These are phyloP conservation scores for Nicotiana tabacum DNA, from an alignment of 257 asterid genomes.

Conservation along the genomic window DNA sequence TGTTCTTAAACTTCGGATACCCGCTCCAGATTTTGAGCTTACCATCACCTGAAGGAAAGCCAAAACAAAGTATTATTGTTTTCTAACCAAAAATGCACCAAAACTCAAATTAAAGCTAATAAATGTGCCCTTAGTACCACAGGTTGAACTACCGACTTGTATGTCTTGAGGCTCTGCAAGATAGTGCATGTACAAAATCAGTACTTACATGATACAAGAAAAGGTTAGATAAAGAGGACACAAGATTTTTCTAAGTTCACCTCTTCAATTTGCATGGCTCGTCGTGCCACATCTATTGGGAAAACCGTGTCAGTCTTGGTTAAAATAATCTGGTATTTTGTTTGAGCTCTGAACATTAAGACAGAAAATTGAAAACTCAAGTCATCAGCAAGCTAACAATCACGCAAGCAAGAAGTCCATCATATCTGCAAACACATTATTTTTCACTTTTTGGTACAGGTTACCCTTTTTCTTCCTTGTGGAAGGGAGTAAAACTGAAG, in stretches of 20 bases:
- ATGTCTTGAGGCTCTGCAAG: constrained; percentile 73
- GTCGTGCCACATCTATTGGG: constrained; percentile 91
- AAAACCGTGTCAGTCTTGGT: constrained; percentile 87
- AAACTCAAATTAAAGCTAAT: constrained; percentile 1
- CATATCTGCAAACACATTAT: neutral
- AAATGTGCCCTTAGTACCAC: constrained; percentile 42
- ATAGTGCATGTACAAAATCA: constrained; percentile 15
- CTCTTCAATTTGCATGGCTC: constrained; percentile 99
- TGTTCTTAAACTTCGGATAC: constrained; percentile 81
- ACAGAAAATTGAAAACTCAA: constrained; percentile 8
- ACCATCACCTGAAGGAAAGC: constrained; percentile 72
- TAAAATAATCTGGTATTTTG: constrained; percentile 85
- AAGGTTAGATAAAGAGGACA: neutral
- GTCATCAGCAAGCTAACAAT: neutral
- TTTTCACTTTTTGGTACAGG: neutral
- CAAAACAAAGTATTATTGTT: neutral
- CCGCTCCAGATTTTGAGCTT: constrained; percentile 95
- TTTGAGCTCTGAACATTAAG: constrained; percentile 50
- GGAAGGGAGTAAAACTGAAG: neutral
- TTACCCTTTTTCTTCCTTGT: neutral
- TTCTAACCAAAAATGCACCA: constrained; percentile 1
- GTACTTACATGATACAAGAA: neutral
- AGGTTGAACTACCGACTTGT: constrained; percentile 84
- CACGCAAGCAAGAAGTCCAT: neutral
- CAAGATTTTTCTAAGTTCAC: constrained; percentile 25